A percentile compares a stretch with the other conserved stretches of the same genome.
These are phyloP conservation scores for Suhomyces vadensis DNA, from an alignment of 805 yeast species.

Conservation along the genomic window DNA sequence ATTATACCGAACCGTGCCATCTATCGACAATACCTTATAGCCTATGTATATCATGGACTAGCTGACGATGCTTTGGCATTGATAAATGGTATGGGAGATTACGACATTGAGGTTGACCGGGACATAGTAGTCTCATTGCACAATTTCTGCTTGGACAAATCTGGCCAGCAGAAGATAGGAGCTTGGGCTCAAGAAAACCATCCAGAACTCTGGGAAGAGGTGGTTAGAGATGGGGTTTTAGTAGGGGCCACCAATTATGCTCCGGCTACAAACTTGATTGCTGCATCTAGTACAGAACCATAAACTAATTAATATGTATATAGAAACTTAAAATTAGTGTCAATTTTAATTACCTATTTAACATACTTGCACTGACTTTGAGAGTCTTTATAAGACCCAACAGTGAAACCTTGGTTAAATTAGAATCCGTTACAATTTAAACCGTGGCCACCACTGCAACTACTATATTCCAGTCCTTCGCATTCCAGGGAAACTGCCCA, in stretches of 20 bases:
- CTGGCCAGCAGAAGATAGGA: constrained; percentile 30
- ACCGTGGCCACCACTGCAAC: no score
- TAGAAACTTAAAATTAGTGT: no score
- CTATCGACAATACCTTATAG: constrained; percentile 61
- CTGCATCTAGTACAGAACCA: constrained; percentile 9
- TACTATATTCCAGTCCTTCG: no score
- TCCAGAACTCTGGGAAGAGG: constrained; percentile 29
- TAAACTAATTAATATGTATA: background rate
- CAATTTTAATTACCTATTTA: no score
- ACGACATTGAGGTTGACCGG: constrained; percentile 44
- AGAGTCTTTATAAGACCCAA: no score
- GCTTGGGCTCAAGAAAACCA: constrained; percentile 36
- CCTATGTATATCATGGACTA: constrained; percentile 67
- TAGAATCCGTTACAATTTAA: no score
- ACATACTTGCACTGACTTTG: no score
- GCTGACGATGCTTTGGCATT: constrained; percentile 56
- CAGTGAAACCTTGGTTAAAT: no score
- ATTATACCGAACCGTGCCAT: constrained; percentile 54
- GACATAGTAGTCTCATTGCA: constrained; percentile 50
- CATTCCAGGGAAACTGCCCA: no score
- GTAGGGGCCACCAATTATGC: constrained; percentile 28
- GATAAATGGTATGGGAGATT: constrained; percentile 48
- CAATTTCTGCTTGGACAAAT: constrained; percentile 40
- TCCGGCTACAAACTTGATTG: constrained; percentile 31
- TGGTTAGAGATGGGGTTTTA: constrained; percentile 25